Evolutionary conservation across 805 yeast genomes (phyloP).

Genomic region (Spathaspora hagerdaliae): DNA sequence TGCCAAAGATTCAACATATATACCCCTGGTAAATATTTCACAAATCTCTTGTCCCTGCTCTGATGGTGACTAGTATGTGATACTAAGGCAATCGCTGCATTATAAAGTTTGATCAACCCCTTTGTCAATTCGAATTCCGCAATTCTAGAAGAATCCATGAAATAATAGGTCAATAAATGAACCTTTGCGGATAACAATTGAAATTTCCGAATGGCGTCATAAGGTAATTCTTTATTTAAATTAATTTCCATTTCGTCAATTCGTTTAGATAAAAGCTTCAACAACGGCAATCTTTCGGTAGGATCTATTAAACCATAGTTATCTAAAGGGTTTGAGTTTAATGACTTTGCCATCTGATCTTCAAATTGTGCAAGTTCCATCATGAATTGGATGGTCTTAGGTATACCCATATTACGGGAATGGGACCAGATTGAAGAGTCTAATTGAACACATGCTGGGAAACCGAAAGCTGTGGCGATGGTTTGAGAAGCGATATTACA

Average conservation of each 20-base stretch:
- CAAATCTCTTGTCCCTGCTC: slow-evolving; percentile 53
- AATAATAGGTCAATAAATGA: slow-evolving; percentile 79
- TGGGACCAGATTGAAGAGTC: slow-evolving; percentile 64
- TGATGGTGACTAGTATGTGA: slow-evolving; percentile 64
- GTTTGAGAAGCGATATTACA: slow-evolving; percentile 88
- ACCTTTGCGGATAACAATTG: slow-evolving; percentile 70
- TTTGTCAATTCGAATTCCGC: slow-evolving; percentile 57
- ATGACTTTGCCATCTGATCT: slow-evolving; percentile 74
- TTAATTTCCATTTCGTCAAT: slow-evolving; percentile 72
- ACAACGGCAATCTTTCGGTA: slow-evolving; percentile 69
- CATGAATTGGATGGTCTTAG: slow-evolving; percentile 66
- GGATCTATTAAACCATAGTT: slow-evolving; percentile 62
- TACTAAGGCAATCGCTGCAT: slow-evolving; percentile 70
- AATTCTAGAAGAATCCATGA: slow-evolving; percentile 59
- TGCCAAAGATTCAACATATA: slow-evolving; percentile 87
- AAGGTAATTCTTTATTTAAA: slow-evolving; percentile 33
- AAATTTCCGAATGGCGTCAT: slow-evolving; percentile 60
- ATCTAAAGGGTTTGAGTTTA: slow-evolving; percentile 68
- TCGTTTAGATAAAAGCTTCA: slow-evolving; percentile 66
- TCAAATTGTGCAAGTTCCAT: slow-evolving; percentile 81
- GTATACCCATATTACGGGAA: slow-evolving; percentile 44
- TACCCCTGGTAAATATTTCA: slow-evolving; percentile 79
- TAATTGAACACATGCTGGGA: slow-evolving; percentile 86
- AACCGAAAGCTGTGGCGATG: slow-evolving; percentile 89
- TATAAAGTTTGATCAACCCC: slow-evolving; percentile 74